Evolutionary conservation across 345 rosid genomes (phyloP), one percentile per base, ranked within the genome.

Genomic region (Microthlaspi erraticum): DNA sequence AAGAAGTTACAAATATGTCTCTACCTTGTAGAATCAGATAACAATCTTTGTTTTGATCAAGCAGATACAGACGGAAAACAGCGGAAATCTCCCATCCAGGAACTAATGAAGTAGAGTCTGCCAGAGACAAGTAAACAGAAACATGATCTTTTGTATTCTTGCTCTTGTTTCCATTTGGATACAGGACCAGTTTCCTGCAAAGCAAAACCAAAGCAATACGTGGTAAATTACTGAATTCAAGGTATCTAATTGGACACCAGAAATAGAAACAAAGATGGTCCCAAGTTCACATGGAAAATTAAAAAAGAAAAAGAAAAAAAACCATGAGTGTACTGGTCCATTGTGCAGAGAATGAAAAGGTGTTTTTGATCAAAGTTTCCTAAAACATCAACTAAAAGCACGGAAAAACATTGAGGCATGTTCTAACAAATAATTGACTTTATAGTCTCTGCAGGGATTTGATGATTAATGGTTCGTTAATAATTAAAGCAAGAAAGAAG

Each of bases 111-210:
- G 52, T 73, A 62, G 85, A 53, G 72, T 81, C 85, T 0, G 65
- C 81, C 19, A 82, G 73, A 43, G 83, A 79, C 73, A 87, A 74
- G 78, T 90, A 81, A 31, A 83, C 14, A 50, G 93, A 90, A 4
- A 86, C 51, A 43, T 86, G 75, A 1, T 83, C 87, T 68, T 73
- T 74, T 53, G 73, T 81, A 14, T 82, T 76, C 81, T 82, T 88
- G 83, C 67, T 78, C 75, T 83, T 77, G 73, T 86, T 86, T 71
- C 97, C 97, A 64, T 74, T 81, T 44, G 93, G 80, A 63, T 81
- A 58, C 48, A 88, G 75, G 36, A 86, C 73, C 72, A 86, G 73
- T 70, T 85, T 88, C 92, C 93, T 86, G 32, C 20, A 52, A 75
- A 75, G 16, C 48, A 66, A 52, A 59, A 19, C 49, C 77, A 55